Conservation (phyloP, 768 basidiomycete genomes). For the Leccinum aurantiacum region DNA sequence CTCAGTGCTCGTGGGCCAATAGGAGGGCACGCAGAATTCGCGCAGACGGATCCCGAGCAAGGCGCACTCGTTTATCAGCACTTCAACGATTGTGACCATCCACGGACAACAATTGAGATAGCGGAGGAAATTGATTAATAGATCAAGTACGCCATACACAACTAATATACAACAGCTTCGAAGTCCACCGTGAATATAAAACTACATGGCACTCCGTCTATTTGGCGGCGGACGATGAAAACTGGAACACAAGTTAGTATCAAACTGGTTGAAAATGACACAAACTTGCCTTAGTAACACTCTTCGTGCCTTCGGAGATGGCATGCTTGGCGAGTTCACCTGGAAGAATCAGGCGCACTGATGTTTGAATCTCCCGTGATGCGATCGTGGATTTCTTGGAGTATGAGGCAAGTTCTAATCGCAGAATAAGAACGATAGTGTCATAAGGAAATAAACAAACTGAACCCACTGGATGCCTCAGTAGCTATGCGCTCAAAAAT, state of each 20-base stretch:
- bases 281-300: conserved; percentile 55
- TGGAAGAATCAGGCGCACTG: conserved; percentile 92
- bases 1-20: not conserved
- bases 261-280: not conserved
- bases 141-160: conserved; percentile 34
- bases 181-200: conserved; percentile 17
- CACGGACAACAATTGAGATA: not conserved
- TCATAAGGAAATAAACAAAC: not conserved
- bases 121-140: conserved; percentile 24
- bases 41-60: not conserved
- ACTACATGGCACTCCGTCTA: conserved; percentile 24
- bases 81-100: not conserved
- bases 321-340: conserved; percentile 99
- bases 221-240: conserved; percentile 47
- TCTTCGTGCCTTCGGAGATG: conserved; percentile 91
- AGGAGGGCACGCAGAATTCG: not conserved
- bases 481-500: conserved; percentile 92
- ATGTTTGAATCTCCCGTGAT: conserved; percentile 96
- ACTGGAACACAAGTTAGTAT: conserved; percentile 27
- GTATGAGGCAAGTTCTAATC: conserved; percentile 88
- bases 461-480: conserved; percentile 76
- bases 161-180: conserved; percentile 34
- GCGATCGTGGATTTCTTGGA: conserved; percentile 99
- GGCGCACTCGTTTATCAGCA: not conserved
- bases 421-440: not conserved